These are phyloP conservation scores for Coffea humblotiana DNA, from an alignment of 305 asterid species.

Conservation along the genomic window DNA sequence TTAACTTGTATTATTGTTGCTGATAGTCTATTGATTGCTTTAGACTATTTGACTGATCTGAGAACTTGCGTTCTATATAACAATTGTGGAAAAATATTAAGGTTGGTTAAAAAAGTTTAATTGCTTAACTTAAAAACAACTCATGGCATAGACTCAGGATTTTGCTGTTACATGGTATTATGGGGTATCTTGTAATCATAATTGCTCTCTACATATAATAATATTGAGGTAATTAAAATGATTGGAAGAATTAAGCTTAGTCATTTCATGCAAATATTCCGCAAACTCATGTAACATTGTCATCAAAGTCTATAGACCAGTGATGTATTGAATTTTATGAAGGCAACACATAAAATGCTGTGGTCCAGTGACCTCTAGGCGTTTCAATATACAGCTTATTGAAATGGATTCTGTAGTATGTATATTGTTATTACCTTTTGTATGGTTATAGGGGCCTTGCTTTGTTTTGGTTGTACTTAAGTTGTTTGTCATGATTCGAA, in stretches of 20 bases:
- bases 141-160: not conserved
- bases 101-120: too few species aligned
- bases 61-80: too few species aligned
- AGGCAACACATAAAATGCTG: too few species aligned
- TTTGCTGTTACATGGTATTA: not conserved
- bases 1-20: too few species aligned
- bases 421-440: not conserved
- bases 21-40: too few species aligned
- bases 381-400: too few species aligned
- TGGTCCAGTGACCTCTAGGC: too few species aligned
- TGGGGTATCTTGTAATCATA: not conserved
- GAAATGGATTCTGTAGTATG: too few species aligned
- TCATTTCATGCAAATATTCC: not conserved
- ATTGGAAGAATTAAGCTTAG: not conserved
- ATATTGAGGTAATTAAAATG: not conserved
- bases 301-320: too few species aligned
- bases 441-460: not conserved
- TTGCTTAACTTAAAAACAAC: not conserved
- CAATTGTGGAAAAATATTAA: too few species aligned
- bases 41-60: too few species aligned
- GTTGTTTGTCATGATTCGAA: not conserved
- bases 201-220: not conserved
- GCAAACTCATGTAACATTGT: not conserved
- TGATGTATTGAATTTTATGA: too few species aligned
- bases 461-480: not conserved